A percentile compares a stretch with the other conserved stretches of the same genome.
phyloP scores from a whole-genome alignment of 2,329 filamentous ascomycete species.

The Hymenoscyphus infarciens region DNA sequence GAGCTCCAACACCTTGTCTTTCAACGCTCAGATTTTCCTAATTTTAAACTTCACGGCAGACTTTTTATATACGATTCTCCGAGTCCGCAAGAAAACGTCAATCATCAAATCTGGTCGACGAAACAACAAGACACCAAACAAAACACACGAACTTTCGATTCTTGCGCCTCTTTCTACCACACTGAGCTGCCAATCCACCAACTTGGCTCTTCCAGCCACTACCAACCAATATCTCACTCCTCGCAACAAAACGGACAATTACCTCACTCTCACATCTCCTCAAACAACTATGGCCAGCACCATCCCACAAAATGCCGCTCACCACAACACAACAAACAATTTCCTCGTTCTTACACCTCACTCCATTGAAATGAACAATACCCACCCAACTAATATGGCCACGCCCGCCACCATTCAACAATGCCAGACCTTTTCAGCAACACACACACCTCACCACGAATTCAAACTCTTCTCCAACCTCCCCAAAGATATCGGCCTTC shows the following conservation, averaged over 20 bases:
- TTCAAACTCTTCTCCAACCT: background rate
- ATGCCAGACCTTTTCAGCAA: background rate
- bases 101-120: too few species aligned
- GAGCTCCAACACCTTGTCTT: background rate
- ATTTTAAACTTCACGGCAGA: too few species aligned
- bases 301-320: background rate
- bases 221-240: background rate
- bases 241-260: background rate
- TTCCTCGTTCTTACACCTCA: background rate
- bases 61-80: too few species aligned
- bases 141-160: background rate
- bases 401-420: too few species aligned
- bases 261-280: background rate
- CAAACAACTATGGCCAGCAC: too few species aligned
- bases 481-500: background rate
- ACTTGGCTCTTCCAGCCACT: background rate
- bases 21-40: too few species aligned
- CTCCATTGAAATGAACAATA: background rate
- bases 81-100: too few species aligned
- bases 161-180: background rate
- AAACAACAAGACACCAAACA: background rate
- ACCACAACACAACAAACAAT: background rate
- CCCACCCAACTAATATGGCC: background rate
- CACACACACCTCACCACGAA: background rate
- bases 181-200: background rate